These are phyloP conservation scores for Toxicodendron radicans DNA, from an alignment of 345 rosid genomes.

Conservation along the genomic window DNA sequence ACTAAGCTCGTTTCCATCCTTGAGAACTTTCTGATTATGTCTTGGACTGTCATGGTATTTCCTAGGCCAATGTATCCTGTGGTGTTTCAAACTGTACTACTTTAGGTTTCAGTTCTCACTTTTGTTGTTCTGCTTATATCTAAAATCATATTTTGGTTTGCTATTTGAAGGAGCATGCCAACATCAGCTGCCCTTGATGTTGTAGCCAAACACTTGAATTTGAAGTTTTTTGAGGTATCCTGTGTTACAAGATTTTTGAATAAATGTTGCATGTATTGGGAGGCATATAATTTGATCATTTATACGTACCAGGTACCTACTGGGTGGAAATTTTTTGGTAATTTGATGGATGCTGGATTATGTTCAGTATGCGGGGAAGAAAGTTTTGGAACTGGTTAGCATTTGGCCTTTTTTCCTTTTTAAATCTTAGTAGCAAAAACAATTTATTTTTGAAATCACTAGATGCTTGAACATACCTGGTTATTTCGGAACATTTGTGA, in stretches of 20 bases:
- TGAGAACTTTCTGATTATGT: neutral
- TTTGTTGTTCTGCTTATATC: neutral
- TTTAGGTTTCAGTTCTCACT: neutral
- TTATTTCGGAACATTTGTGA: conserved; percentile 20
- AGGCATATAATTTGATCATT: conserved; percentile 20
- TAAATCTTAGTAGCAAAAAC: neutral
- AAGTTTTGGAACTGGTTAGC: conserved; percentile 97
- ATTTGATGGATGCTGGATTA: conserved; percentile 97
- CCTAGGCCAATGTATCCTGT: neutral
- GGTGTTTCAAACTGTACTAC: neutral
- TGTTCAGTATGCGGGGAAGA: conserved; percentile 99
- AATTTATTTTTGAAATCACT: neutral
- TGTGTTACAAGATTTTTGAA: conserved; percentile 12
- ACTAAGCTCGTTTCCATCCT: neutral
- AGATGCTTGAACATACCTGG: conserved; percentile 5
- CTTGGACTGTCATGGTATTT: neutral
- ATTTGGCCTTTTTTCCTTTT: conserved; percentile 8
- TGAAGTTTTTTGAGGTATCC: conserved; percentile 94
- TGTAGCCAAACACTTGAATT: conserved; percentile 77
- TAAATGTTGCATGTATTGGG: neutral
- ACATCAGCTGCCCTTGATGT: conserved; percentile 99
- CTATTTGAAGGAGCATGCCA: conserved; percentile 92
- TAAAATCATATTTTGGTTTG: conserved; percentile 17
- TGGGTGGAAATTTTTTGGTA: conserved; percentile 99
- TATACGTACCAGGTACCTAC: conserved; percentile 76